These are phyloP conservation scores for Pestalotiopsis fici DNA, from an alignment of 2,329 filamentous ascomycete genomes.

Conservation along the genomic window DNA sequence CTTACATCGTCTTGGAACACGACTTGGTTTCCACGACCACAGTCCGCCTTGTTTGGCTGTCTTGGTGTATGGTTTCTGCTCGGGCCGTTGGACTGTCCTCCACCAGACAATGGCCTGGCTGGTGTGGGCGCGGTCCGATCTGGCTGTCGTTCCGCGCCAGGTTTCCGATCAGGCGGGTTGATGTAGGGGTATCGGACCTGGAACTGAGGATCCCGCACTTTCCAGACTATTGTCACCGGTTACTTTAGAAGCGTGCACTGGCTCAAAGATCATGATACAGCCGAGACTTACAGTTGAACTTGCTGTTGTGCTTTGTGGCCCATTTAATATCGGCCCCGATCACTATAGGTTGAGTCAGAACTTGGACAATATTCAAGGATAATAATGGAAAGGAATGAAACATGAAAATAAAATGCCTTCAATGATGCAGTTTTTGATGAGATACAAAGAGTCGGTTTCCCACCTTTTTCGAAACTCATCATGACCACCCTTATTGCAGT, in stretches of 20 bases:
- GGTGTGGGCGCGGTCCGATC: background rate
- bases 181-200: background rate
- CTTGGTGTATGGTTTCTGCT: background rate
- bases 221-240: too few species aligned
- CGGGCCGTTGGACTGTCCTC: background rate
- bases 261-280: too few species aligned
- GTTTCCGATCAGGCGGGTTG: background rate
- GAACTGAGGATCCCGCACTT: background rate
- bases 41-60: background rate
- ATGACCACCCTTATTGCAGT: background rate
- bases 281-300: background rate
- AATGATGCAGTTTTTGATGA: background rate
- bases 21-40: background rate
- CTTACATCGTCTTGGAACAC: background rate
- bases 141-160: background rate
- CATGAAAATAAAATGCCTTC: background rate
- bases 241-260: too few species aligned
- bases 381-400: background rate
- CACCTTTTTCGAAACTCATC: background rate
- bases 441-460: background rate
- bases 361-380: background rate
- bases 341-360: background rate
- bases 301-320: background rate
- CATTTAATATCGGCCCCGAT: background rate
- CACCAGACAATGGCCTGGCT: background rate